Percentiles rank a stretch among this genome's conserved stretches.
These are phyloP conservation scores for Pilobolus umbonatus DNA, from an alignment of 192 early-diverging fungal species.

Conservation along the genomic window DNA sequence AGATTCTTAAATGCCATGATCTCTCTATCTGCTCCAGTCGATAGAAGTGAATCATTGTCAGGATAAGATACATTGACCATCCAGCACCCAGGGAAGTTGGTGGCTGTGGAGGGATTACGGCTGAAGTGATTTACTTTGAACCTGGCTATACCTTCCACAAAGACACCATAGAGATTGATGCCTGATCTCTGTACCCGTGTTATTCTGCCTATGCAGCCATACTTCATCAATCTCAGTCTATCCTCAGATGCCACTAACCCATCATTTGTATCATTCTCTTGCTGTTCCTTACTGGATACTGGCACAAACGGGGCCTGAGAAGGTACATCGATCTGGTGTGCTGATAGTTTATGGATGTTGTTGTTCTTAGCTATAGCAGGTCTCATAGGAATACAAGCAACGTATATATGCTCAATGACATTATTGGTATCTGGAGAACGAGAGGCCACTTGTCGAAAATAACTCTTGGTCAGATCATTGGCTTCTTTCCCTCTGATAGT, in stretches of 20 bases:
- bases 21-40: constrained; percentile 42
- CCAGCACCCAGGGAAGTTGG: background rate
- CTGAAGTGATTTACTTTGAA: constrained; percentile 48
- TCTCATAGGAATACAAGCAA: constrained; percentile 40
- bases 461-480: constrained; percentile 43
- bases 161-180: constrained; percentile 55
- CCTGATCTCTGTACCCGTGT: constrained; percentile 53
- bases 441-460: constrained; percentile 2
- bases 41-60: constrained; percentile 18
- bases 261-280: background rate
- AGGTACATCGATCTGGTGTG: background rate
- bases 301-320: constrained; percentile 19
- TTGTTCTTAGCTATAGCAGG: background rate
- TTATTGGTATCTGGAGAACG: background rate
- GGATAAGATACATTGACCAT: constrained; percentile 48
- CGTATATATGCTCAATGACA: constrained; percentile 10
- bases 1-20: constrained; percentile 50
- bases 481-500: constrained; percentile 54
- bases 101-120: constrained; percentile 41
- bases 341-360: background rate
- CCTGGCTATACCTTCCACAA: constrained; percentile 60
- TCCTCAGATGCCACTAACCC: background rate
- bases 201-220: constrained; percentile 49
- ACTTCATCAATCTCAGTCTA: constrained; percentile 26
- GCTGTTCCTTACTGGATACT: constrained; percentile 11